Evolutionary conservation across 1,284 basidiomycete species (phyloP).

Genomic region (Cutaneotrichosporon cutaneum): DNA sequence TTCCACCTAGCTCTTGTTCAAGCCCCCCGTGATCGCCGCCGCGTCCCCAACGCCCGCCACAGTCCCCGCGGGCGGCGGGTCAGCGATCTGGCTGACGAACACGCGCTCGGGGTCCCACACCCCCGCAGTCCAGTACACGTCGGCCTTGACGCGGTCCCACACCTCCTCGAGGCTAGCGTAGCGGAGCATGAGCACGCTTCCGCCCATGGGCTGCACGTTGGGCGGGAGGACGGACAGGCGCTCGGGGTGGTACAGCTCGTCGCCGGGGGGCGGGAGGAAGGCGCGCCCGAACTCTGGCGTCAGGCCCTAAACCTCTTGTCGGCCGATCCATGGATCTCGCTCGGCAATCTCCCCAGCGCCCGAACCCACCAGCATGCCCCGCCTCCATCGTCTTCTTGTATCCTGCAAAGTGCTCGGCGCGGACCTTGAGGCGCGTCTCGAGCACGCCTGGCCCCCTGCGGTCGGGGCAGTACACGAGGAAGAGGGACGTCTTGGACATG

Average conservation of each 20-base stretch:
- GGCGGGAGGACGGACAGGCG: slow-evolving; percentile 24
- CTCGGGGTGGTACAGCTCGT: slow-evolving; percentile 22
- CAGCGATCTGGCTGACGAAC: slow-evolving; percentile 41
- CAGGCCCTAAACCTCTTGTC: slow-evolving; percentile 1
- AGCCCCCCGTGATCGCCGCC: background rate
- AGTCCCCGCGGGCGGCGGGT: slow-evolving; percentile 16
- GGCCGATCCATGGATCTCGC: background rate
- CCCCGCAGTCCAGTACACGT: slow-evolving; percentile 48
- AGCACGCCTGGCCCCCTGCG: slow-evolving; percentile 29
- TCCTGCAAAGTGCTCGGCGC: slow-evolving; percentile 39
- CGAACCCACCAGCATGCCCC: slow-evolving; percentile 30
- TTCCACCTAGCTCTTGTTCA: background rate
- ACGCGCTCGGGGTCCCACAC: slow-evolving; percentile 47
- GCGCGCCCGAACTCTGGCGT: slow-evolving; percentile 39
- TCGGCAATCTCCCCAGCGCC: background rate
- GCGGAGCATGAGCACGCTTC: slow-evolving; percentile 43
- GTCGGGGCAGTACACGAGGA: slow-evolving; percentile 47
- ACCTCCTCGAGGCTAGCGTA: slow-evolving; percentile 34
- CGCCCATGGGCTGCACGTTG: slow-evolving; percentile 43
- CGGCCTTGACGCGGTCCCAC: slow-evolving; percentile 43
- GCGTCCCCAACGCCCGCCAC: slow-evolving; percentile 13
- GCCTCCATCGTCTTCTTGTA: slow-evolving; percentile 34
- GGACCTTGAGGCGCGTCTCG: slow-evolving; percentile 35
- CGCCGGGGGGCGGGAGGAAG: slow-evolving; percentile 29
- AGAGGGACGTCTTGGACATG: slow-evolving; percentile 30